Base-by-base conservation (phyloP, 306 rosid species). In the Sophora flavescens region DNA sequence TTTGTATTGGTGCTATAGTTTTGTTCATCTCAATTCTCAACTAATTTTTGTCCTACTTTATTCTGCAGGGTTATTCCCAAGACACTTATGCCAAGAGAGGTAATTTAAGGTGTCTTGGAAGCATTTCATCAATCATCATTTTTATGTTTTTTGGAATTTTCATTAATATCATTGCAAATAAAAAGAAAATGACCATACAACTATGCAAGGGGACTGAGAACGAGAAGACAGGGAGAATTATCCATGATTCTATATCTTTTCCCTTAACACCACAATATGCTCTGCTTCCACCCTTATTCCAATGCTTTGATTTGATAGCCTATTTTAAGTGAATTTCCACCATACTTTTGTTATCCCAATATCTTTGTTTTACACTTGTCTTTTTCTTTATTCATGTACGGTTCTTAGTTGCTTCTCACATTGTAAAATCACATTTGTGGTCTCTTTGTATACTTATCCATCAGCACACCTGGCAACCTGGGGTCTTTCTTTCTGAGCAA, bases 71-170 rank as follows among this genome's bases (percentile, higher is more conserved):
- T 95, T 52, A 95, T 95, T 77, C 98, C 98, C 78, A 95, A 86
- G 93, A 89, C 97, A 36, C 92, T 95, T 52, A 95, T 90, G 97
- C 97, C 98, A 22, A 92, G 97, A 89, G 98, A 95, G 97, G 98
- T 95, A 87, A 63, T 84, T 64, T 30, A 44, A 73, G 47, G 22
- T 52, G 75, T 56, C 35, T 61, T 78, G 78, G 53, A 81, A 80
- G 26, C 73, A 72, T 81, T 77, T 82, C 35, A 53, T 42, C 28
- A 67, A 44, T 77, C 68, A 68, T 59, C 41, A 44, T 44, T 41
- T 41, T 41, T 41, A 11, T 44, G 10, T 44, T 44, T 44, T 36
- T 36, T 4, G 14, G 10, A 44, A 10, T 44, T 41, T 7, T 41
- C 45, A 41, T 41, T 3, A 41, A 10, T 44, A 44, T 11, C 50